Percentiles rank a stretch among this genome's conserved stretches.
Evolutionary conservation across 2,329 filamentous ascomycete species (phyloP).

Genomic region (Dothideomycetes sp.): DNA sequence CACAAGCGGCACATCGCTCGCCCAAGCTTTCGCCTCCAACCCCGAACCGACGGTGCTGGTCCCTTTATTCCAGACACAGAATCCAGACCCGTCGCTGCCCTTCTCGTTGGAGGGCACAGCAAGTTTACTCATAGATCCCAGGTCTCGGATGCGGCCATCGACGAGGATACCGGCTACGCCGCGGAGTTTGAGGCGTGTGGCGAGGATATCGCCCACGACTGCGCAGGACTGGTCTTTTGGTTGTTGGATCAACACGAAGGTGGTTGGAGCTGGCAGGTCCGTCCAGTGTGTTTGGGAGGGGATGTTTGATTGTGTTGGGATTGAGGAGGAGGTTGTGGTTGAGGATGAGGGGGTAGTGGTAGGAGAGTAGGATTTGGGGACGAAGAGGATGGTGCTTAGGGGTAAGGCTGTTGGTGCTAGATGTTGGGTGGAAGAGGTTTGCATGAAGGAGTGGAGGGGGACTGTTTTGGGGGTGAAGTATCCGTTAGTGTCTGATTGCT

Average conservation of each 20-base stretch:
- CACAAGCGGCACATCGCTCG: slow-evolving; percentile 30
- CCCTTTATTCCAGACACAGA: slow-evolving; percentile 44
- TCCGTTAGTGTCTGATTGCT: background rate
- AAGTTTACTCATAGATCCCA: slow-evolving; percentile 39
- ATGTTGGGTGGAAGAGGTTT: slow-evolving; percentile 11
- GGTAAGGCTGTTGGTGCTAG: slow-evolving; percentile 22
- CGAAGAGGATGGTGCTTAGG: slow-evolving; percentile 53
- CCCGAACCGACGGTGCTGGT: slow-evolving; percentile 49
- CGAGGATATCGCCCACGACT: slow-evolving; percentile 68
- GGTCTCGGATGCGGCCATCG: slow-evolving; percentile 56
- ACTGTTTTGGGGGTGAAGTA: slow-evolving; percentile 3
- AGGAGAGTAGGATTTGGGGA: too few relatives aligned
- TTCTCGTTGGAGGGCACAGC: slow-evolving; percentile 15
- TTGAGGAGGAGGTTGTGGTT: slow-evolving; percentile 18
- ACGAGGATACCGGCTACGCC: slow-evolving; percentile 54
- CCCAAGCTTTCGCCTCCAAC: slow-evolving; percentile 46
- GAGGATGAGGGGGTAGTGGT: too few relatives aligned
- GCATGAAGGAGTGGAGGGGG: background rate
- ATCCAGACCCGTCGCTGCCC: slow-evolving; percentile 8
- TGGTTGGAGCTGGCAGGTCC: slow-evolving; percentile 49
- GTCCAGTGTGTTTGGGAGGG: slow-evolving; percentile 55
- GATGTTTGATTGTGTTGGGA: slow-evolving; percentile 35
- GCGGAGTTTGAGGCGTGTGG: slow-evolving; percentile 53
- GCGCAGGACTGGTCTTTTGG: slow-evolving; percentile 56
- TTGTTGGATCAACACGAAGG: slow-evolving; percentile 57